Percentiles rank a stretch among this genome's conserved stretches.
These are phyloP conservation scores for Globomyces pollinis-pini DNA, from an alignment of 192 early-diverging fungal genomes.

Conservation along the genomic window DNA sequence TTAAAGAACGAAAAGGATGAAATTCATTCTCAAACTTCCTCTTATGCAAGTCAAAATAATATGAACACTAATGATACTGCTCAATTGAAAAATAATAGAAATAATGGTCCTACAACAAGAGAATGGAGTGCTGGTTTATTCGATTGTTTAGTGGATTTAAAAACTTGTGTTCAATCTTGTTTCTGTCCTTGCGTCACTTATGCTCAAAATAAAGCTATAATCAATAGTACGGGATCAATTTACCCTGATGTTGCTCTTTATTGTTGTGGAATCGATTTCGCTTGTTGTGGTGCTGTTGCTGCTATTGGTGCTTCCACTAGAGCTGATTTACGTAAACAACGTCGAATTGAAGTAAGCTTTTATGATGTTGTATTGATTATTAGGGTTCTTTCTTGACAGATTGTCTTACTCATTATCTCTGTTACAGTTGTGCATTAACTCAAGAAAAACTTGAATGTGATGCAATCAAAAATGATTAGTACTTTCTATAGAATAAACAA, in stretches of 20 bases:
- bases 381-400: conserved; percentile 11
- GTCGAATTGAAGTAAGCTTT: conserved; percentile 26
- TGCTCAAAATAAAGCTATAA: conserved; percentile 23
- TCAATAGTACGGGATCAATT: conserved; percentile 24
- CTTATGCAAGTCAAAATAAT: too few species aligned
- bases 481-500: background rate
- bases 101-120: too few species aligned
- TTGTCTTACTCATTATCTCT: conserved; percentile 22
- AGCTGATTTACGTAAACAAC: conserved; percentile 12
- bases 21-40: too few species aligned
- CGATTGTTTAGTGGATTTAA: conserved; percentile 22
- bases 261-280: background rate
- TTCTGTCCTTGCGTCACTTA: conserved; percentile 18
- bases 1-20: too few species aligned
- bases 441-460: conserved; percentile 17
- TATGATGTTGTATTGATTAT: too few species aligned
- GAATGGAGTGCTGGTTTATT: conserved; percentile 19
- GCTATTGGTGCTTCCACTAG: conserved; percentile 17
- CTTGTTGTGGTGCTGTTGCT: background rate
- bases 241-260: conserved; percentile 15
- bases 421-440: conserved; percentile 25
- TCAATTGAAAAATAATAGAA: too few species aligned
- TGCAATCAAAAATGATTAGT: background rate
- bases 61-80: too few species aligned
- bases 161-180: conserved; percentile 13